Percentiles rank a stretch among this genome's conserved stretches.
Evolutionary conservation across 345 rosid genomes (phyloP).

Genomic region (Pistacia atlantica): DNA sequence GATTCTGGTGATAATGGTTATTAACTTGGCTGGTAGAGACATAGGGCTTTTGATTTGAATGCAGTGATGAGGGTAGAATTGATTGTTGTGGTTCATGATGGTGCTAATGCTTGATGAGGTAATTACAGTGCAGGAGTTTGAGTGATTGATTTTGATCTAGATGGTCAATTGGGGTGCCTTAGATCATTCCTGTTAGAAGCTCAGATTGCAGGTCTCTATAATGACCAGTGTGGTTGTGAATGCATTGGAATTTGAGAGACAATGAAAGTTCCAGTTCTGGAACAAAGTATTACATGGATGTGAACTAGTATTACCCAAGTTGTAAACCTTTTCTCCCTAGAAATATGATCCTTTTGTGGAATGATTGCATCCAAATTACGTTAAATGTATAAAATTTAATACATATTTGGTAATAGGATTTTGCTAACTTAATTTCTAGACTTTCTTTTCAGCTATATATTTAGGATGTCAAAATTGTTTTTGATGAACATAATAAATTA

Average conservation of each 20-base stretch:
- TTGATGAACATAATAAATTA: background rate
- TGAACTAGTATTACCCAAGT: too few species aligned
- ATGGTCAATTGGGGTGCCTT: background rate
- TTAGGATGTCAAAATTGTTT: background rate
- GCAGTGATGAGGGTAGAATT: background rate
- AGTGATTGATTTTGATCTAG: background rate
- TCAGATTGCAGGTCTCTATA: background rate
- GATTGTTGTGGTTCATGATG: background rate
- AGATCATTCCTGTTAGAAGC: background rate
- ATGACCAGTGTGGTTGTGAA: background rate
- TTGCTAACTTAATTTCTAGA: too few species aligned
- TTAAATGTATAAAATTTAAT: too few species aligned
- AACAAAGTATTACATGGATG: too few species aligned
- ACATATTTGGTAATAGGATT: too few species aligned
- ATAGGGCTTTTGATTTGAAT: background rate
- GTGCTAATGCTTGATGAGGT: background rate
- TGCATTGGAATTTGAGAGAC: background rate
- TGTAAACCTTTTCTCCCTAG: too few species aligned
- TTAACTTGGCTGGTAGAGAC: background rate
- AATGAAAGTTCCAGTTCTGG: too few species aligned
- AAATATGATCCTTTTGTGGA: too few species aligned
- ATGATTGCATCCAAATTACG: too few species aligned
- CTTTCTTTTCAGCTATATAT: background rate
- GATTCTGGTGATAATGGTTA: background rate
- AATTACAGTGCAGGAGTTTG: background rate